Evolutionary conservation across 2,329 filamentous ascomycete species (phyloP).

Genomic region (Colletotrichum musicola): DNA sequence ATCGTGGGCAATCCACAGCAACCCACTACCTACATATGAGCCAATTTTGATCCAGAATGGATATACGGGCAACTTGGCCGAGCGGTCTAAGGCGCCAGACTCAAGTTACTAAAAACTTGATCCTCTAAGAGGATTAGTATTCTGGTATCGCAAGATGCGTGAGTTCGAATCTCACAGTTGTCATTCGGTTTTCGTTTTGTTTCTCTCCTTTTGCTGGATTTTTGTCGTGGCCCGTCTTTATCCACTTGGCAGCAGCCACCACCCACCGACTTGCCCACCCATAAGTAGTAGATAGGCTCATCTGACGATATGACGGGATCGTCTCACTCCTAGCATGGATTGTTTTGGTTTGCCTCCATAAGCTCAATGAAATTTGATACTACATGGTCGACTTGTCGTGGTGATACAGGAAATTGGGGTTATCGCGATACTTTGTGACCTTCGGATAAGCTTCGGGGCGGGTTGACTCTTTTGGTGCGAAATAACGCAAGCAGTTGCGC

Average conservation of each 20-base stretch:
- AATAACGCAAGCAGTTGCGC: constrained; percentile 31
- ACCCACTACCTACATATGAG: background rate
- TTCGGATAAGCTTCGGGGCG: constrained; percentile 36
- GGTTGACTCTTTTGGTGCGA: background rate
- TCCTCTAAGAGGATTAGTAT: constrained; percentile 17
- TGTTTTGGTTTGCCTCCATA: too few species aligned
- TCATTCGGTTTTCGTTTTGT: background rate
- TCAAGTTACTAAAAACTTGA: constrained; percentile 18
- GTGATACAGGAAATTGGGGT: background rate
- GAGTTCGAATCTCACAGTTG: constrained; percentile 40
- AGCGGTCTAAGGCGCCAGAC: constrained; percentile 40
- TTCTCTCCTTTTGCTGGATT: background rate
- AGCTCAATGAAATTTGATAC: too few species aligned
- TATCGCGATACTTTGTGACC: too few species aligned
- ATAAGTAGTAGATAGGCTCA: background rate
- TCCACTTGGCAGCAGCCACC: too few species aligned
- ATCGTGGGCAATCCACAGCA: background rate
- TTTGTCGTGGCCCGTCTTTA: background rate
- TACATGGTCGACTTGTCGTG: too few species aligned
- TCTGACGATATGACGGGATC: background rate
- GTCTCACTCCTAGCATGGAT: background rate
- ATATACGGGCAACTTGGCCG: constrained; percentile 34
- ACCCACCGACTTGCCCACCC: too few species aligned
- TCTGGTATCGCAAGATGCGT: constrained; percentile 39
- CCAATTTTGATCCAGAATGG: accelerated